A percentile compares a stretch with the other conserved stretches of the same genome.
Conservation (phyloP, 2,329 filamentous ascomycete genomes). For the Alternaria triticimaculans region DNA sequence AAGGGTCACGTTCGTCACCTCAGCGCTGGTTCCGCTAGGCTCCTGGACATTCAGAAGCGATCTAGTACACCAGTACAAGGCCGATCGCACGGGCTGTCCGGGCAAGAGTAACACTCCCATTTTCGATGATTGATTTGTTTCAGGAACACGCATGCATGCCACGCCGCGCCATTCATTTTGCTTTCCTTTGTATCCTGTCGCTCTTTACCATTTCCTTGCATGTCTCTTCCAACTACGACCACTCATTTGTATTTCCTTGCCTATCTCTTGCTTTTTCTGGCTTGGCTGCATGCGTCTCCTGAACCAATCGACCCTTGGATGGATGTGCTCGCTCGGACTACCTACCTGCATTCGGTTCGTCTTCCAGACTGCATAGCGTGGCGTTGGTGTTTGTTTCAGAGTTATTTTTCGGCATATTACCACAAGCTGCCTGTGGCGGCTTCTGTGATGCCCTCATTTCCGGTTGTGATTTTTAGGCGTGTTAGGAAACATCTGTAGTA, state of each 20-base stretch:
- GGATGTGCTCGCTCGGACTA: constrained; percentile 1
- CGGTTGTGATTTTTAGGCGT: constrained; percentile 6
- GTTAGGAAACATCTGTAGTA: constrained; percentile 6
- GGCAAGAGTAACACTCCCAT: constrained; percentile 28
- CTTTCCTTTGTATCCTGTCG: constrained; percentile 46
- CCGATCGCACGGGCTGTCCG: constrained; percentile 32
- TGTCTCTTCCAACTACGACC: constrained; percentile 28
- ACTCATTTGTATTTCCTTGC: constrained; percentile 13
- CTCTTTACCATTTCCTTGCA: constrained; percentile 39
- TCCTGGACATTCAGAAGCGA: constrained; percentile 67
- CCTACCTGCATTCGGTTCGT: constrained; percentile 2
- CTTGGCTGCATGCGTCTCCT: constrained; percentile 29
- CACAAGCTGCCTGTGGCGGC: constrained; percentile 26
- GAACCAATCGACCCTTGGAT: constrained; percentile 2
- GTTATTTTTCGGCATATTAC: constrained; percentile 30
- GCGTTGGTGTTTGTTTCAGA: constrained; percentile 30
- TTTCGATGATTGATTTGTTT: constrained; percentile 22
- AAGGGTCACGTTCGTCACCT: constrained; percentile 72
- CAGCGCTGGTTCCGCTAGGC: constrained; percentile 77
- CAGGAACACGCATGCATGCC: constrained; percentile 35
- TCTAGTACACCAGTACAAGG: constrained; percentile 39
- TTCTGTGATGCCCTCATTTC: constrained; percentile 29
- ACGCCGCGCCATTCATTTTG: constrained; percentile 44
- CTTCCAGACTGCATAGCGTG: constrained; percentile 29
- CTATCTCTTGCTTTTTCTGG: constrained; percentile 19